Evolutionary conservation across 2,329 filamentous ascomycete genomes (phyloP), one percentile per base, ranked within the genome.

Genomic region (Nemania sp.): DNA sequence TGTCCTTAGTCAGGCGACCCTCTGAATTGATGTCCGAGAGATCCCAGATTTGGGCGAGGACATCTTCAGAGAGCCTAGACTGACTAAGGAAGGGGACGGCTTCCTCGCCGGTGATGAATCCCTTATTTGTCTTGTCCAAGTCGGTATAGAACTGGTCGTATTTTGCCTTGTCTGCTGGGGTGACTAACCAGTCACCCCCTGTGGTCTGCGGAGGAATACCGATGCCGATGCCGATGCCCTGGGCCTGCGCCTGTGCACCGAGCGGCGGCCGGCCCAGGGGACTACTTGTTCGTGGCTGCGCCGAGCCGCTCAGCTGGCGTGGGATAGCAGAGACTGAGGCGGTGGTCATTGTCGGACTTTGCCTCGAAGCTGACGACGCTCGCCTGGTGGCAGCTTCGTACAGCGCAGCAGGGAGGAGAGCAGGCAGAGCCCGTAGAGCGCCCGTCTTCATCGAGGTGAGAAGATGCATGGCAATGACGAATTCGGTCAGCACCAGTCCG

Each of bases 391-490:
- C 94, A 40, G 92, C 93, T 68, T 99, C 94, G 67, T 95, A 96
- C 5, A 99, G 77, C 9, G 88, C 89, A 11, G 90, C 85, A 5
- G 94, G 94, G 2, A 99, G 81, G 22, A 88, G 83, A 56, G 78
- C 88, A 1, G 94, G 94, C 52, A 97, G 79, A 17, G 82, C 85
- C 60, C 90, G 86, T 70, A 99, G 81, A 24, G 86, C 80, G 19
- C 91, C 89, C 11, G 86, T 88, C 77, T 96, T 96, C 75, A 90
- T 91, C 11, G 91, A 96, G 12, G 91, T 93, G 58, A 99, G 80
- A 56, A 99, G 78, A 72, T 99, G 94, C 94, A 99, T 99, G 40
- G 94, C 94, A 67, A 99, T 95, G 68, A 96, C 89, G 70, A 99
- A 99, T 66, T 97, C 94, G 12, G 91, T 93, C 64, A 86, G 80